Percentiles rank a stretch among this genome's conserved stretches.
Conservation (phyloP, 208 protist genomes). For the Leishmania martiniquensis region DNA sequence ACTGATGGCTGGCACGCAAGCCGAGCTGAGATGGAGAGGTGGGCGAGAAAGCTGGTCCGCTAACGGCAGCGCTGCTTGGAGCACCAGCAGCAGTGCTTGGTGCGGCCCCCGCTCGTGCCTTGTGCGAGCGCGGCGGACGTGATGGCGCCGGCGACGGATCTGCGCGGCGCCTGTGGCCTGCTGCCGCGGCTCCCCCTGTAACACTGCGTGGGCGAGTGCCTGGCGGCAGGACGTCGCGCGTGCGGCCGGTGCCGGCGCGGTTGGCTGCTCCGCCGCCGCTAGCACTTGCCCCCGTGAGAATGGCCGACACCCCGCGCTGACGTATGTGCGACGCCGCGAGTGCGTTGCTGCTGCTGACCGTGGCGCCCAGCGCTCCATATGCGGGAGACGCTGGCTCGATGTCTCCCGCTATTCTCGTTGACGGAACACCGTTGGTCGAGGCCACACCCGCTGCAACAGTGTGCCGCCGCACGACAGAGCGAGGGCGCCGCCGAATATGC, state of each 20-base stretch:
- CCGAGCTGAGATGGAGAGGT: constrained; percentile 18
- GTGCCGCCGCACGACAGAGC: constrained; percentile 43
- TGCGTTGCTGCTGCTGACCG: constrained; percentile 3
- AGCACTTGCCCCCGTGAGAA: neutral
- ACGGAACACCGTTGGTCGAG: neutral
- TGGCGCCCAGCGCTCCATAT: constrained; percentile 1
- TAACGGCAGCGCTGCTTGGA: neutral
- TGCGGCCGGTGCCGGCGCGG: constrained; percentile 15
- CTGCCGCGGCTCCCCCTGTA: neutral
- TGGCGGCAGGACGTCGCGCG: constrained; percentile 14
- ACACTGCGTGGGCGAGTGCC: neutral
- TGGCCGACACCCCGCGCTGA: neutral
- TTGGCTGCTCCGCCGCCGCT: neutral
- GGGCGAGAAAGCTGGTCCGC: constrained; percentile 13
- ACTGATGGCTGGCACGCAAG: neutral
- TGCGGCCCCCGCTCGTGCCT: constrained; percentile 10
- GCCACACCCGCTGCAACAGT: neutral
- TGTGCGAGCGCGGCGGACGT: constrained; percentile 29
- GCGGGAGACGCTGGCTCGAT: neutral
- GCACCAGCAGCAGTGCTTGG: neutral
- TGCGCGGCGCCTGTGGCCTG: constrained; percentile 21
- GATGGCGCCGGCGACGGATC: constrained; percentile 38
- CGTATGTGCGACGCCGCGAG: neutral
- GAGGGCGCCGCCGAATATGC: constrained; percentile 76
- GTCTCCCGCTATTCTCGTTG: neutral